Evolutionary conservation across 345 rosid species (phyloP).

Genomic region (Lepidium didymum): DNA sequence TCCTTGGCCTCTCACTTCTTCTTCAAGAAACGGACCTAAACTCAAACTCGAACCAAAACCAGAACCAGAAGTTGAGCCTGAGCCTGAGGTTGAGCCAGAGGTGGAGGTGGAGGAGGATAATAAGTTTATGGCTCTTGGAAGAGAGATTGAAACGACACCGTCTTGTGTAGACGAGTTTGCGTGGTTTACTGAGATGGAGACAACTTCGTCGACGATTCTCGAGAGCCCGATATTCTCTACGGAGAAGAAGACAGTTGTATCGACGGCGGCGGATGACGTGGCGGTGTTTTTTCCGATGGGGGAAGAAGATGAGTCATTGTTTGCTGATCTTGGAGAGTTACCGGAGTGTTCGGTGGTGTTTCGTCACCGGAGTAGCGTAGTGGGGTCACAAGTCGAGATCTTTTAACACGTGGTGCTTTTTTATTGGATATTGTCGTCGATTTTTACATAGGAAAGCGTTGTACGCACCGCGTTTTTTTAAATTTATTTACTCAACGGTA

Average conservation of each 20-base stretch:
- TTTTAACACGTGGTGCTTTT: conserved; percentile 40
- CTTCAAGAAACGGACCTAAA: conserved; percentile 33
- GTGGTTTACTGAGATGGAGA: conserved; percentile 80
- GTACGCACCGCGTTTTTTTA: conserved; percentile 20
- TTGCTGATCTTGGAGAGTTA: conserved; percentile 95
- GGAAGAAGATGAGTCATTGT: conserved; percentile 86
- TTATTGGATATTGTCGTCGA: conserved; percentile 14
- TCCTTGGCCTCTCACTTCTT: conserved; percentile 72
- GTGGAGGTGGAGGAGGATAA: conserved; percentile 30
- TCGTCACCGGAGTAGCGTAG: conserved; percentile 47
- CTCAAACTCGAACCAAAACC: conserved; percentile 28
- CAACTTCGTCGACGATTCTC: conserved; percentile 60
- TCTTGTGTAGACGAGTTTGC: conserved; percentile 56
- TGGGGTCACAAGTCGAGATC: conserved; percentile 65
- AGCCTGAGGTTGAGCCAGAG: conserved; percentile 36
- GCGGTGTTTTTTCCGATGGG: conserved; percentile 57
- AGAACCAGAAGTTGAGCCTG: conserved; percentile 16
- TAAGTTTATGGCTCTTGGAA: conserved; percentile 44
- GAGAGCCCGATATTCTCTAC: conserved; percentile 61
- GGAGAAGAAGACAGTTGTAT: conserved; percentile 18
- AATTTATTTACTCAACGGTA: conserved; percentile 13
- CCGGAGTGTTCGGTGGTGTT: conserved; percentile 92
- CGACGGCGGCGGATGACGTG: conserved; percentile 34
- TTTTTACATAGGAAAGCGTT: conserved; percentile 26
- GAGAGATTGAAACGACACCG: conserved; percentile 31